These are phyloP conservation scores for Talaromyces sp. DNA, from an alignment of 2,329 filamentous ascomycete genomes.

Conservation along the genomic window DNA sequence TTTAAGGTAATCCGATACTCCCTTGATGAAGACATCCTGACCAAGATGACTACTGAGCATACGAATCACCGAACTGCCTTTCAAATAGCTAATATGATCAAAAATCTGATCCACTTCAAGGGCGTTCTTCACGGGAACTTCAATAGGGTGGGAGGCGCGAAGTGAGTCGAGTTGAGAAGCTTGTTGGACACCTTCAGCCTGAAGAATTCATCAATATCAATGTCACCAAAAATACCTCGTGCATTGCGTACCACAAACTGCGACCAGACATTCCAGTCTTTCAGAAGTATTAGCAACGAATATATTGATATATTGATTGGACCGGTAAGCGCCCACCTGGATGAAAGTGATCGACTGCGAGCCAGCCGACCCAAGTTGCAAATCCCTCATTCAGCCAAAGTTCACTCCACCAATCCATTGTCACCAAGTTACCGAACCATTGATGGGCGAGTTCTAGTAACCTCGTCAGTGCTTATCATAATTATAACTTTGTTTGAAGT, in stretches of 20 bases:
- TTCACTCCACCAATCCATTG: constrained; percentile 96
- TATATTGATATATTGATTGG: background rate
- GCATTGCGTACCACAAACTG: constrained; percentile 76
- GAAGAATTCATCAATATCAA: constrained; percentile 39
- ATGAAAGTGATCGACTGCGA: constrained; percentile 84
- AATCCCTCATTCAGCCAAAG: constrained; percentile 96
- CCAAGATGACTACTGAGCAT: constrained; percentile 93
- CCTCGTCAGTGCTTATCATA: constrained; percentile 5
- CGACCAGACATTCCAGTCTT: constrained; percentile 94
- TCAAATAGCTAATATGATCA: constrained; percentile 92
- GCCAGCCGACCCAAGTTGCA: constrained; percentile 97
- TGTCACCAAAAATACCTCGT: constrained; percentile 49
- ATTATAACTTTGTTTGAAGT: background rate
- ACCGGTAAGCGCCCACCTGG: constrained; percentile 53
- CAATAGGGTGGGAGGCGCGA: constrained; percentile 89
- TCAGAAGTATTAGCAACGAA: constrained; percentile 2
- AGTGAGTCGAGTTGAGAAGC: constrained; percentile 88
- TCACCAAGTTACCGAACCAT: constrained; percentile 94
- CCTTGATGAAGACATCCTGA: constrained; percentile 81
- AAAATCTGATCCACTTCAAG: constrained; percentile 98
- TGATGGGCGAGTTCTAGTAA: constrained; percentile 78
- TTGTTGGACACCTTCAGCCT: constrained; percentile 87
- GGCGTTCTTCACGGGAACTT: constrained; percentile 89
- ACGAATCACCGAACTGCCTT: constrained; percentile 92
- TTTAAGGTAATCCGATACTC: constrained; percentile 86